Base-by-base conservation (phyloP, 345 rosid species). In the Cardamine occulta region DNA sequence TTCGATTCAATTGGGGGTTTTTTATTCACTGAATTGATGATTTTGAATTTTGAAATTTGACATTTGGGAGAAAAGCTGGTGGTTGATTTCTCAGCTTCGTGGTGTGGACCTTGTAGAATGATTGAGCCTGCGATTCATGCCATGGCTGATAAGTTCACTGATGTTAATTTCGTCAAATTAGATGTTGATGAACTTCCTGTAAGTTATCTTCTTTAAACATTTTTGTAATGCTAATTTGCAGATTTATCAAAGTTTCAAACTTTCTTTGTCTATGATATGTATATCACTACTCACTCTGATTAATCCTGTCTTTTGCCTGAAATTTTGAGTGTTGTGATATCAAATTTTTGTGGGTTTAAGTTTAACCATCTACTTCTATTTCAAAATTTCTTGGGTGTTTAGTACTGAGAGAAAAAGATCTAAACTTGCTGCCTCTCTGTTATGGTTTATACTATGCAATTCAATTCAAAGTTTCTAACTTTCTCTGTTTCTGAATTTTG, bases 81-180 rank as follows among this genome's bases (percentile, higher is more conserved):
- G 79, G 79, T 88, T 28, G 95, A 94, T 74, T 94, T 91, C 75
- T 78, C 95, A 21, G 97, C 97, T 6, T 34, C 88, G 0, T 91
- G 97, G 98, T 94, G 98, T 59, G 91, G 95, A 29, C 98, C 96
- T 4, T 94, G 97, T 83, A 85, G 67, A 75, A 37, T 82, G 23
- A 87, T 94, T 67, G 94, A 85, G 80, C 96, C 97, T 13, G 85
- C 59, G 21, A 39, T 88, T 14, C 59, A 59, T 5, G 80, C 26
- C 54, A 64, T 89, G 87, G 83, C 97, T 73, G 42, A 13, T 0
- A 85, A 76, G 67, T 87, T 72, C 78, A 12, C 79, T 7, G 88
- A 88, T 35, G 94, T 94, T 44, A 49, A 72, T 2, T 94, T 91
- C 78, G 90, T 80, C 49, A 91, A 91, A 81, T 82, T 94, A 74